Evolutionary conservation across 2,329 filamentous ascomycete species (phyloP), one percentile per base, ranked within the genome.

Genomic region (Trichocomaceae sp.): DNA sequence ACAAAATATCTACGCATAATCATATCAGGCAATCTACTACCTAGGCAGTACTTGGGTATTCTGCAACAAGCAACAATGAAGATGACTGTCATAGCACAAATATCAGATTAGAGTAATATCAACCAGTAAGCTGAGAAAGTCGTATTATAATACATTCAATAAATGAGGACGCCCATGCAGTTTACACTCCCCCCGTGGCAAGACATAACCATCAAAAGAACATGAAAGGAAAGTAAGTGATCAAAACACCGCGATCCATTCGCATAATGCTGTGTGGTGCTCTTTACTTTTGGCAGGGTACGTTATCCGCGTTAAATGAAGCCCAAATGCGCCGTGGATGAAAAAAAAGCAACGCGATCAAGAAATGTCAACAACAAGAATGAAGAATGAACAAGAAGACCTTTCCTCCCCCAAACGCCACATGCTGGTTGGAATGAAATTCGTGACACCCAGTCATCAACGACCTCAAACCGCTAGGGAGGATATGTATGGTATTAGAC

Each of bases 401-500:
- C 54, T 15, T 44, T 51, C 26, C 19, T 17, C 22, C 23, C 51
- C 39, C 50, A 49, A 59, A 58, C 52, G 56, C 57, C 53, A 29
- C 9, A 33, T 50, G 45, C 50, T 48, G 47, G 26, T 22, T 51
- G 15, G 33, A 52, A 58, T 48, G 52, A 51, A 50, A 54, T 50
- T 56, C 47, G 51, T 55, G 26, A 49, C 23, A n/a, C 37, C 52
- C 29, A 54, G 41, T 56, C 56, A 59, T 50, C 58, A 59, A 52
- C 54, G 52, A 29, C 45, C 39, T 31, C 49, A 45, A 19, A 52
- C 29, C 12, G 37, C 33, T 49, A 39, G 19, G 37, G 44, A 53
- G 51, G 15, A 31, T 50, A 47, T 52, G 50, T 48, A 46, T 50
- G 54, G 39, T 52, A 56, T 56, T 56, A 56, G 47, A 31, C 49